phyloP scores from a whole-genome alignment of 805 yeast species.

The Pichia heedii region DNA sequence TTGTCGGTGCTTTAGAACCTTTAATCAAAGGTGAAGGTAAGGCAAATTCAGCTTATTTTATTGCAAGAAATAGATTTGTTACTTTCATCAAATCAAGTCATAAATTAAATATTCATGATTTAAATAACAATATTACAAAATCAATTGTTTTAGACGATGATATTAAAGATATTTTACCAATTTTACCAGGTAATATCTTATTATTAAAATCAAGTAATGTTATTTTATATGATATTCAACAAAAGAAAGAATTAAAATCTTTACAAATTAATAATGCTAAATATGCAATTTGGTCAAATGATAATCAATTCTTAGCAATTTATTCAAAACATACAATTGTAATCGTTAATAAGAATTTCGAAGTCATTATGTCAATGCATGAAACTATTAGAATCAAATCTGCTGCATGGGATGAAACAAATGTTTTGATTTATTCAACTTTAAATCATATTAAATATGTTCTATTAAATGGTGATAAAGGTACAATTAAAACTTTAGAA shows the following conservation, averaged over 20 bases:
- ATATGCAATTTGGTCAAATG: constrained; percentile 82
- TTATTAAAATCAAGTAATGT: constrained; percentile 67
- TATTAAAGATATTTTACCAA: constrained; percentile 63
- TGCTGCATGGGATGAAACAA: constrained; percentile 95
- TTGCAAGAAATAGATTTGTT: constrained; percentile 91
- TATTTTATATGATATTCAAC: constrained; percentile 85
- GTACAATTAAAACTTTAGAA: constrained; percentile 87
- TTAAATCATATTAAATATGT: constrained; percentile 93
- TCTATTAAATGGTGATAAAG: constrained; percentile 87
- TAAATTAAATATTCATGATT: constrained; percentile 73
- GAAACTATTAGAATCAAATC: constrained; percentile 95
- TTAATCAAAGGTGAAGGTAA: constrained; percentile 69
- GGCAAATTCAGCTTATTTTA: constrained; percentile 80
- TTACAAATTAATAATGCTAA: constrained; percentile 69
- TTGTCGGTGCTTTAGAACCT: constrained; percentile 91
- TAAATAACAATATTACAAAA: constrained; percentile 75
- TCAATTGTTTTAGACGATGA: constrained; percentile 58
- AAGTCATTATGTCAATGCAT: constrained; percentile 74
- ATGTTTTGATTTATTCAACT: constrained; percentile 87
- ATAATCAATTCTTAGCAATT: constrained; percentile 80
- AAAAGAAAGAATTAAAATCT: constrained; percentile 67
- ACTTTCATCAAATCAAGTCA: constrained; percentile 58
- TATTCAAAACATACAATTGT: constrained; percentile 89
- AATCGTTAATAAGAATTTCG: constrained; percentile 71
- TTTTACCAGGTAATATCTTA: constrained; percentile 77